Base-by-base conservation (phyloP, 139 green algal species). In the Chlorella sorokiniana region DNA sequence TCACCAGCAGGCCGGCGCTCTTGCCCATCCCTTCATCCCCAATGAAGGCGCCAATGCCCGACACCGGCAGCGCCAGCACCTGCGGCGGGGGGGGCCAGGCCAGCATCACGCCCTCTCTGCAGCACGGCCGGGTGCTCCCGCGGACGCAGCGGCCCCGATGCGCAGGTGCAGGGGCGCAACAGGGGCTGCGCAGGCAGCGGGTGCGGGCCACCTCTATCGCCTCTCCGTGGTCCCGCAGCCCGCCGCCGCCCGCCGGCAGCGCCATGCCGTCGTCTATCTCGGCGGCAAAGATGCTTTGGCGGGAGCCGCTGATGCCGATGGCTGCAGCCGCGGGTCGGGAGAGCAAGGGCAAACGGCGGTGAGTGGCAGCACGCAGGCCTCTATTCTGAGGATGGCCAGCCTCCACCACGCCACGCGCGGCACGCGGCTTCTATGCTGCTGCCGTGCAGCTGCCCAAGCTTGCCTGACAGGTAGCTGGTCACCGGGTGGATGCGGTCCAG, bases 131-230 rank as follows among this genome's bases (percentile, higher is more conserved):
- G n/a, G 16, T 65, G 56, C 56, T 31, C 18, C 6, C 56, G 56
- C 18, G 6, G n/a, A n/a, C 18, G n/a, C 18, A 10, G 22, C 56
- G 48, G 16, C 48, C 48, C 48, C 16, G 48, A 56, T 56, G 11
- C 14, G 48, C 11, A 65, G n/a, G 56, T n/a, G 18, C 18, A 65
- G 22, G n/a, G 56, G 56, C 6, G 56, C 56, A 65, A n/a, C 18
- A 65, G 23, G 18, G 6, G 27, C 7, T 2, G 64, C 64, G n/a
- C n/a, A n/a, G n/a, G n/a, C n/a, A n/a, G n/a, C n/a, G n/a, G n/a
- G n/a, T n/a, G n/a, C n/a, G n/a, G n/a, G n/a, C n/a, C 75, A 98
- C 91, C 84, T 98, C 94, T 42, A 98, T 98, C 1, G 88, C 87
- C 75, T 98, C 94, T 1, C 91, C 94, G 48, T 94, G 82, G 23